phyloP scores from a whole-genome alignment of 2,329 filamentous ascomycete genomes.

The Didymella glomerata region DNA sequence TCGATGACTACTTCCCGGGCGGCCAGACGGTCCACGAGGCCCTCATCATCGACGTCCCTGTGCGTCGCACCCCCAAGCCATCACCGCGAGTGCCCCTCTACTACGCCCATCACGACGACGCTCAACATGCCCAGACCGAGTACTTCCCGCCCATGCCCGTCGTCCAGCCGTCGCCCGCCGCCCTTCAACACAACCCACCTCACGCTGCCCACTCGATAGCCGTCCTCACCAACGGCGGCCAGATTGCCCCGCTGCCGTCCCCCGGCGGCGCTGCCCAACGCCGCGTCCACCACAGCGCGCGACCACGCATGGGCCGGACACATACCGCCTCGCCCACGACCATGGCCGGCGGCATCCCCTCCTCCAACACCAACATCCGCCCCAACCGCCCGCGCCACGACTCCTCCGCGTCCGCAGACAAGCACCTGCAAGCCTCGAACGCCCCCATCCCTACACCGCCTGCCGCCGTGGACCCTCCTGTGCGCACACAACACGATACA shows the following conservation, averaged over 20 bases:
- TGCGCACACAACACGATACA: slow-evolving; percentile 48
- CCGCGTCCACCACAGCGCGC: slow-evolving; percentile 62
- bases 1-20: slow-evolving; percentile 85
- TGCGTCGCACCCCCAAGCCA: slow-evolving; percentile 77
- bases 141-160: slow-evolving; percentile 78
- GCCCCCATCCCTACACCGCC: slow-evolving; percentile 66
- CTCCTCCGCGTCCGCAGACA: slow-evolving; percentile 55
- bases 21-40: slow-evolving; percentile 91
- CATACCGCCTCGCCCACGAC: slow-evolving; percentile 83
- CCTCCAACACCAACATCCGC: slow-evolving; percentile 51
- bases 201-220: slow-evolving; percentile 71
- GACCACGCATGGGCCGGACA: slow-evolving; percentile 72
- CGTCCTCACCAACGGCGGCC: slow-evolving; percentile 76
- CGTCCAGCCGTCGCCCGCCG: slow-evolving; percentile 52
- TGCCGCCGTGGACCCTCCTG: slow-evolving; percentile 54
- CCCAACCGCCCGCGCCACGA: slow-evolving; percentile 49
- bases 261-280: slow-evolving; percentile 65
- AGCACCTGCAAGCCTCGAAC: slow-evolving; percentile 53
- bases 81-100: slow-evolving; percentile 70
- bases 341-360: slow-evolving; percentile 52
- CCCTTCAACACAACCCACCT: slow-evolving; percentile 47
- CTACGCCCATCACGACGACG: slow-evolving; percentile 68
- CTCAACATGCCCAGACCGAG: slow-evolving; percentile 73
- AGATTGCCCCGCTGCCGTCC: slow-evolving; percentile 81
- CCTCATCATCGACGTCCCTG: slow-evolving; percentile 85